Percentiles rank a stretch among this genome's conserved stretches.
phyloP scores from a whole-genome alignment of 2,329 filamentous ascomycete genomes.

The Exserohilum turcica region DNA sequence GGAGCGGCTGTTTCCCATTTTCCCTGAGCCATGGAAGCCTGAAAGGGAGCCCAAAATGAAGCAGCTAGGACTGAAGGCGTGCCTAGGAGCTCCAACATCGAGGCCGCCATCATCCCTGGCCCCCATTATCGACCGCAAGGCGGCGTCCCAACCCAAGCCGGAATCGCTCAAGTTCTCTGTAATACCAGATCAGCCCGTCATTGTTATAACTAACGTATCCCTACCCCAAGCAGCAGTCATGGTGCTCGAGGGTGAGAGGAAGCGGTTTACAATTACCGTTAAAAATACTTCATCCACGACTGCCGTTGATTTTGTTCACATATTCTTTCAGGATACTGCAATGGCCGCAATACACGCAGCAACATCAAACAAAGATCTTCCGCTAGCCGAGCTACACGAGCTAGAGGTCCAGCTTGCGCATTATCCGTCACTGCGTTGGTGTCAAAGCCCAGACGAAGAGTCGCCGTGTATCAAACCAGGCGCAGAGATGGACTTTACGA shows the following conservation, averaged over 20 bases:
- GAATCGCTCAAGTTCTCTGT: constrained; percentile 69
- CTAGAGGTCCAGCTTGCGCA: constrained; percentile 79
- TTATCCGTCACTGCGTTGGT: constrained; percentile 65
- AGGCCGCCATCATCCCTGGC: constrained; percentile 44
- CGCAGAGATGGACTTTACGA: constrained; percentile 71
- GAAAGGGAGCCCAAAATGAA: constrained; percentile 76
- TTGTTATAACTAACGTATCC: constrained; percentile 76
- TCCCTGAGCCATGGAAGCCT: constrained; percentile 75
- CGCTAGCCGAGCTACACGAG: constrained; percentile 81
- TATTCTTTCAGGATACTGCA: constrained; percentile 89
- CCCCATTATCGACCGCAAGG: constrained; percentile 28
- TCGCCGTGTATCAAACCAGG: constrained; percentile 67
- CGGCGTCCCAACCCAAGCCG: constrained; percentile 37
- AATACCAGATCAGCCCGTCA: constrained; percentile 76
- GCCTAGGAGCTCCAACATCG: constrained; percentile 56
- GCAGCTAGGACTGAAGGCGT: constrained; percentile 64
- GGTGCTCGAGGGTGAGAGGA: constrained; percentile 88
- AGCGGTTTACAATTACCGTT: constrained; percentile 76
- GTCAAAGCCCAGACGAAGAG: constrained; percentile 54
- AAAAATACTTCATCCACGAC: constrained; percentile 74
- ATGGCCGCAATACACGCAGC: constrained; percentile 76
- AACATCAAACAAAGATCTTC: constrained; percentile 75
- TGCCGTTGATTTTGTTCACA: constrained; percentile 80
- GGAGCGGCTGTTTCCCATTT: constrained; percentile 82
- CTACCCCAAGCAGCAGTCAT: constrained; percentile 85